Conservation (phyloP, 2,329 filamentous ascomycete species). For the Scedosporium dehoogii region DNA sequence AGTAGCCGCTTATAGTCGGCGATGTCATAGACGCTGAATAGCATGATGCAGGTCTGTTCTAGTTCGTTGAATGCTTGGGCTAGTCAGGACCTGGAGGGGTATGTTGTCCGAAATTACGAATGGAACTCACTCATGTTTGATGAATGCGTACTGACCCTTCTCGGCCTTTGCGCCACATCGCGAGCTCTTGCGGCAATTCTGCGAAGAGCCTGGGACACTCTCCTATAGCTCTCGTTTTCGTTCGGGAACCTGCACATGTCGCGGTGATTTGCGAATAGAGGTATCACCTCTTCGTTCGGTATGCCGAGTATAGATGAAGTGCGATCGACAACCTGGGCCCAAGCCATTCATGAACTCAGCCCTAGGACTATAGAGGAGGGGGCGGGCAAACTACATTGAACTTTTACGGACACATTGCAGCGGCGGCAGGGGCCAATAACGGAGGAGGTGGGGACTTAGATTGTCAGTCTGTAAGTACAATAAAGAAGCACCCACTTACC, state of each 20-base stretch:
- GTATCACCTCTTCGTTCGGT: conserved; percentile 13
- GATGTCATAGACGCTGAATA: conserved; percentile 20
- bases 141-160: conserved; percentile 5
- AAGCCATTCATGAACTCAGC: not conserved
- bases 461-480: not conserved
- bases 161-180: not conserved
- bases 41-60: conserved; percentile 21
- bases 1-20: conserved; percentile 19
- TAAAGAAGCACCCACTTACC: conserved; percentile 7
- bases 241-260: conserved; percentile 16
- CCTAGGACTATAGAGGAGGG: not conserved
- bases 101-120: not conserved
- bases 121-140: conserved; percentile 4
- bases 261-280: conserved; percentile 16
- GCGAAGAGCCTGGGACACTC: conserved; percentile 11
- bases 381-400: not conserved
- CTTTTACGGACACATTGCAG: not conserved
- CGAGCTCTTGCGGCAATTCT: conserved; percentile 10
- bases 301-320: conserved; percentile 15
- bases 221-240: conserved; percentile 13
- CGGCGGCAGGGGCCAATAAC: too few relatives aligned
- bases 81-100: conserved; percentile 2
- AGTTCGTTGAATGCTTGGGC: conserved; percentile 19
- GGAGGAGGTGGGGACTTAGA: not conserved
- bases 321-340: conserved; percentile 16